Conservation (phyloP, 257 asterid species). For the Lithospermum erythrorhizon region DNA sequence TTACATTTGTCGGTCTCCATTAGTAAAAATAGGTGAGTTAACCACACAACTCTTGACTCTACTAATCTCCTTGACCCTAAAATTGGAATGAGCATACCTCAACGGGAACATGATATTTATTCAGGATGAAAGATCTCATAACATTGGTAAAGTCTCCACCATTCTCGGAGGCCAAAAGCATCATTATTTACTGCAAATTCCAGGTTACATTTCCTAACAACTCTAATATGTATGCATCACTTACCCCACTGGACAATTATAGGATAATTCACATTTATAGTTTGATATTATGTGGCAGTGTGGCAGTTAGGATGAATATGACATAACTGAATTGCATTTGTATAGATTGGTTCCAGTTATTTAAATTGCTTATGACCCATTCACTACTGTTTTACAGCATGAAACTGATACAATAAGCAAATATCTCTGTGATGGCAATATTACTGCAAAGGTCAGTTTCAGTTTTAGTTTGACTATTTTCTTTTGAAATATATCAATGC, state of each 20-base stretch:
- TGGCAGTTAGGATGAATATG: no score
- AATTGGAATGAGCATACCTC: slow-evolving; percentile 7
- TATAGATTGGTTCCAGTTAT: background rate
- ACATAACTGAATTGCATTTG: background rate
- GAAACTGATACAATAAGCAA: slow-evolving; percentile 93
- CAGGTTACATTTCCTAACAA: slow-evolving; percentile 43
- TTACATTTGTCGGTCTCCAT: slow-evolving; percentile 70
- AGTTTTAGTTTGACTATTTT: slow-evolving; percentile 24
- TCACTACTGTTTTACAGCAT: slow-evolving; percentile 34
- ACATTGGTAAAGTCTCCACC: slow-evolving; percentile 62
- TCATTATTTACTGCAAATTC: slow-evolving; percentile 87
- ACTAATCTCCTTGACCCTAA: slow-evolving; percentile 10
- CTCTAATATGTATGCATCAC: background rate
- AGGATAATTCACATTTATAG: background rate
- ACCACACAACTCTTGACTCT: slow-evolving; percentile 10
- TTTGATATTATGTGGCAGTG: background rate
- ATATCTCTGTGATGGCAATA: slow-evolving; percentile 60
- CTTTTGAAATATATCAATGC: background rate
- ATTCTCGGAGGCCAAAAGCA: slow-evolving; percentile 60
- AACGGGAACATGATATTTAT: background rate
- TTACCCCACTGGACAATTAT: no score
- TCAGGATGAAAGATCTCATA: slow-evolving; percentile 72
- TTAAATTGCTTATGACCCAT: slow-evolving; percentile 8
- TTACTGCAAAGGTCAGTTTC: slow-evolving; percentile 71
- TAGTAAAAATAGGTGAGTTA: slow-evolving; percentile 51